phyloP scores from a whole-genome alignment of 2,329 filamentous ascomycete species.

The Ophiostoma pallidulum region DNA sequence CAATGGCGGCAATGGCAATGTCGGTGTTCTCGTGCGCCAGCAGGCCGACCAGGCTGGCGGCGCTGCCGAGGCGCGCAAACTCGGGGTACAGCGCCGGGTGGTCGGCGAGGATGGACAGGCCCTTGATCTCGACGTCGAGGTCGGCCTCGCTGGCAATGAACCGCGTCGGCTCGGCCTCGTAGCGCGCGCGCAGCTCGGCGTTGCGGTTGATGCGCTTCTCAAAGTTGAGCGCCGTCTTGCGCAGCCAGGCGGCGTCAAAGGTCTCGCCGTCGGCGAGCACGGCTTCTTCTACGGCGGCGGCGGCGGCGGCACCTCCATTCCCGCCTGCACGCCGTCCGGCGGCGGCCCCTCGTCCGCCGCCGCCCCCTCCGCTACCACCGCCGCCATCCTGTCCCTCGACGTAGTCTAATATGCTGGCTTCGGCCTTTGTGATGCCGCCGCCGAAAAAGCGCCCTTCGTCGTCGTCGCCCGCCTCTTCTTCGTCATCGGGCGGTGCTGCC shows the following conservation, averaged over 20 bases:
- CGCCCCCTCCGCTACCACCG: slow-evolving; percentile 40
- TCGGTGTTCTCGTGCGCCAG: slow-evolving; percentile 95
- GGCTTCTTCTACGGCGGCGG: no score
- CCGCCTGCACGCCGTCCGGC: no score
- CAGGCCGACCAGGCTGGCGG: slow-evolving; percentile 65
- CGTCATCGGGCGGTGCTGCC: slow-evolving; percentile 31
- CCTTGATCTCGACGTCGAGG: slow-evolving; percentile 79
- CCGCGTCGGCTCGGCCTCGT: slow-evolving; percentile 68
- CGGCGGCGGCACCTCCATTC: no score
- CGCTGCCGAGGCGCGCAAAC: slow-evolving; percentile 66
- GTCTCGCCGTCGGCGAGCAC: no score
- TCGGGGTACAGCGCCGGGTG: slow-evolving; percentile 76
- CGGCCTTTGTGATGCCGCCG: slow-evolving; percentile 72
- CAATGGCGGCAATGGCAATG: slow-evolving; percentile 82
- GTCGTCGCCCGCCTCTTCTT: slow-evolving; percentile 51
- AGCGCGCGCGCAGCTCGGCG: slow-evolving; percentile 77
- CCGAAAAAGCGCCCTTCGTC: slow-evolving; percentile 95
- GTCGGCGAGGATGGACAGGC: slow-evolving; percentile 75
- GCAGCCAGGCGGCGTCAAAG: slow-evolving; percentile 76
- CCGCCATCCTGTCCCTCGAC: slow-evolving; percentile 54
- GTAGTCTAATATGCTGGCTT: slow-evolving; percentile 78
- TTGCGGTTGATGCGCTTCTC: slow-evolving; percentile 90
- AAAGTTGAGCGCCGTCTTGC: slow-evolving; percentile 70
- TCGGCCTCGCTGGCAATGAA: slow-evolving; percentile 84
- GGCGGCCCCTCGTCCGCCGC: no score